These are phyloP conservation scores for Pseudogymnoascus destructans DNA, from an alignment of 2,329 filamentous ascomycete genomes.

Conservation along the genomic window DNA sequence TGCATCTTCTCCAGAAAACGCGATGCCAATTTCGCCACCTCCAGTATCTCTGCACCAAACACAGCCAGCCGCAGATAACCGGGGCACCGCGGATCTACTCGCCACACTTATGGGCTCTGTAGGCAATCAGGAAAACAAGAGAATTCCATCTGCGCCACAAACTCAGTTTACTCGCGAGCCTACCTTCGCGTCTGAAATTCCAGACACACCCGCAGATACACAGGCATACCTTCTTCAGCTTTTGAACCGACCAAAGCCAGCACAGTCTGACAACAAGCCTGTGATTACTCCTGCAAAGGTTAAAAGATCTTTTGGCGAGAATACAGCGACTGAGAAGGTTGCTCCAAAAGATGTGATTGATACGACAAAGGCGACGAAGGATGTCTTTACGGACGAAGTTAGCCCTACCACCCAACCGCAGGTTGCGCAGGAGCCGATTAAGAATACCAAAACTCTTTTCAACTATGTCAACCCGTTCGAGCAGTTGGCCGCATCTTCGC, in stretches of 20 bases:
- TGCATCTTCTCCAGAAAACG: conserved; percentile 18
- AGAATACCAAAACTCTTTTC: conserved; percentile 34
- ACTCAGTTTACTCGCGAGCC: conserved; percentile 8
- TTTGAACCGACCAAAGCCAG: conserved; percentile 64
- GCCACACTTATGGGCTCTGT: conserved; percentile 23
- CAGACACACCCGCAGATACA: conserved; percentile 46
- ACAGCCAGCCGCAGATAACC: conserved; percentile 14
- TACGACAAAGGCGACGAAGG: conserved; percentile 32
- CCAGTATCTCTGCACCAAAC: conserved; percentile 16
- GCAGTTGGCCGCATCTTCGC: conserved; percentile 52
- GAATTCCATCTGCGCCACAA: conserved; percentile 15
- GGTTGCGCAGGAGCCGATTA: conserved; percentile 13
- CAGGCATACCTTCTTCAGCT: conserved; percentile 78
- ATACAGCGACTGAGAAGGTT: conserved; percentile 30
- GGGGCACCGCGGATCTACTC: conserved; percentile 21
- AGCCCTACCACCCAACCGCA: conserved; percentile 13
- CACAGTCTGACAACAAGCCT: conserved; percentile 36
- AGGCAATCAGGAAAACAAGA: conserved; percentile 11
- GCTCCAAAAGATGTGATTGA: conserved; percentile 27
- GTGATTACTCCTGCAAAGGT: conserved; percentile 20
- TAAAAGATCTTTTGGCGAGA: not conserved
- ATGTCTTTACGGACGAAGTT: conserved; percentile 31
- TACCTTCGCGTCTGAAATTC: conserved; percentile 8
- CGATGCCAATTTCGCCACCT: conserved; percentile 17
- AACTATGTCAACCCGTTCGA: conserved; percentile 64